phyloP scores from a whole-genome alignment of 768 basidiomycete genomes.

The Phanerodontia chrysosporium region DNA sequence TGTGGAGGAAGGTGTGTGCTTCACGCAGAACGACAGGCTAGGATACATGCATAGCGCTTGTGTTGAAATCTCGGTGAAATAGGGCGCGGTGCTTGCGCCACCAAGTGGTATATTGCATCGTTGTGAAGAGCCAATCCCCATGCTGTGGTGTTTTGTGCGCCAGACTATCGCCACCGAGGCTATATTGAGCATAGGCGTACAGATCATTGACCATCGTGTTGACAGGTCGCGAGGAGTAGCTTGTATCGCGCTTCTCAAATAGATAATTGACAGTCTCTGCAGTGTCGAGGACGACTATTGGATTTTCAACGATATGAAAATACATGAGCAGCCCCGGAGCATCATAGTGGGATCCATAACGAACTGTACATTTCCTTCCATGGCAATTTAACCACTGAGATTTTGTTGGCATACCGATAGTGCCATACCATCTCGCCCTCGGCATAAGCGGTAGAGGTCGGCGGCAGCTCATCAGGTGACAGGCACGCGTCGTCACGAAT shows the following conservation, averaged over 20 bases:
- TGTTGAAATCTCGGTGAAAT: slow-evolving; percentile 13
- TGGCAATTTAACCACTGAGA: slow-evolving; percentile 44
- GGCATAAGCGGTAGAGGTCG: slow-evolving; percentile 37
- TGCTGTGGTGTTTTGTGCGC: not conserved
- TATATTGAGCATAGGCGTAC: not conserved
- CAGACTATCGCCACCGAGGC: not conserved
- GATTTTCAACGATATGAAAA: slow-evolving; percentile 40
- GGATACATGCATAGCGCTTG: not conserved
- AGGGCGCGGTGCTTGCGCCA: slow-evolving; percentile 10
- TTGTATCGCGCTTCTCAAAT: slow-evolving; percentile 40
- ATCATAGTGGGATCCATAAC: not conserved
- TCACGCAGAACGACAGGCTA: not conserved
- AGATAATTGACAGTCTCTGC: slow-evolving; percentile 37
- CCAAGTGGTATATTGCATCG: slow-evolving; percentile 11
- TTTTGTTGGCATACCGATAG: slow-evolving; percentile 28
- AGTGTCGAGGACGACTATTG: slow-evolving; percentile 44
- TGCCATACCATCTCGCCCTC: slow-evolving; percentile 33
- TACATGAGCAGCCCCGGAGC: slow-evolving; percentile 44
- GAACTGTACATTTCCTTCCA: slow-evolving; percentile 41
- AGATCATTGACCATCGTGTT: slow-evolving; percentile 14
- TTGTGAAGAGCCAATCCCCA: slow-evolving; percentile 15
- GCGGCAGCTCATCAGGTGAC: not conserved
- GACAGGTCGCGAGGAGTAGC: slow-evolving; percentile 33
- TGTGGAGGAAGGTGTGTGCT: slow-evolving; percentile 2
- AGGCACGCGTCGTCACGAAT: not conserved